Conservation (phyloP, 2,329 filamentous ascomycete genomes). For the Calonectria fujianensis region DNA sequence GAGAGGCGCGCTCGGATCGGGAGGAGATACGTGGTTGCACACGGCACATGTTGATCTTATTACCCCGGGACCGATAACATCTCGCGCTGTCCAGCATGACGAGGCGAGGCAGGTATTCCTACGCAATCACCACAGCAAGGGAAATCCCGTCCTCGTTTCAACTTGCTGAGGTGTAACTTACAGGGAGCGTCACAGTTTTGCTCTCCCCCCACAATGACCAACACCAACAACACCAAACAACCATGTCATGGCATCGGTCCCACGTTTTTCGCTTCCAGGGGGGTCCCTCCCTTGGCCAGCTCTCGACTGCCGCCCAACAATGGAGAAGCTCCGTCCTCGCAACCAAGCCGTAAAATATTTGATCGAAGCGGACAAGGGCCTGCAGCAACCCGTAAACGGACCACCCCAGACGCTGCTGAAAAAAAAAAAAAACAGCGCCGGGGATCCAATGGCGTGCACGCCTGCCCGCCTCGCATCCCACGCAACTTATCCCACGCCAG, state of each 20-base stretch:
- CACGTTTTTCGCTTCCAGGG: conserved; percentile 24
- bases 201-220: background rate
- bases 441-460: conserved; percentile 18
- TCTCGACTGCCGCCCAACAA: conserved; percentile 13
- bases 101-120: conserved; percentile 3
- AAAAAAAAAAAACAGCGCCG: conserved; percentile 2
- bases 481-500: conserved; percentile 30
- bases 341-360: conserved; percentile 13
- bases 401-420: conserved; percentile 7
- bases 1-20: conserved; percentile 16
- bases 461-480: conserved; percentile 29
- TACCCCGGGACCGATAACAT: conserved; percentile 8
- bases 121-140: conserved; percentile 18
- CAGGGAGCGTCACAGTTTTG: conserved; percentile 10
- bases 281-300: conserved; percentile 2
- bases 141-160: conserved; percentile 23
- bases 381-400: conserved; percentile 13
- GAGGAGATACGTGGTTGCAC: conserved; percentile 15
- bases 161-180: conserved; percentile 1
- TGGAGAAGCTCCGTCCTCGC: conserved; percentile 20
- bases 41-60: conserved; percentile 13
- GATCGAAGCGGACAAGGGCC: conserved; percentile 13
- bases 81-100: conserved; percentile 7
- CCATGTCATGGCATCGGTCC: conserved; percentile 17
- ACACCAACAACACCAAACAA: conserved; percentile 8